phyloP scores from a whole-genome alignment of 1,284 basidiomycete species.

The Pholiota adiposa region DNA sequence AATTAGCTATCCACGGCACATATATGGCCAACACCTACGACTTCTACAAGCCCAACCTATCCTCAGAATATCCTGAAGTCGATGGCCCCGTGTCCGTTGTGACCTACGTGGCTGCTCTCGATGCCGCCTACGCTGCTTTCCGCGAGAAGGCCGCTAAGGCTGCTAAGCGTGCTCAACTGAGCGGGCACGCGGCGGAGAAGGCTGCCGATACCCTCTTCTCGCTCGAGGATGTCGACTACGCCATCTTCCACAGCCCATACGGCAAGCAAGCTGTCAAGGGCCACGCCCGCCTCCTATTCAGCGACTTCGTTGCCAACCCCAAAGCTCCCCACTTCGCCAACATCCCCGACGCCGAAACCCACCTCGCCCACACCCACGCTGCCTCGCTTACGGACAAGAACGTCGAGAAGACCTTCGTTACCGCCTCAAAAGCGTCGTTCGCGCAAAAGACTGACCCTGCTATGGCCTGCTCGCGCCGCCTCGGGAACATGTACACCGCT shows the following conservation, averaged over 20 bases:
- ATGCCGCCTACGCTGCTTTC: constrained; percentile 89
- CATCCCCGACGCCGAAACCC: constrained; percentile 69
- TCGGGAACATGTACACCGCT: constrained; percentile 99
- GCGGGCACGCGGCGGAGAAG: constrained; percentile 41
- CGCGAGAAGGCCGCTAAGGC: constrained; percentile 80
- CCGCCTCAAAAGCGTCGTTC: constrained; percentile 74
- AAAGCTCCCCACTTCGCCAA: constrained; percentile 74
- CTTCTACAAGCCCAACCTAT: constrained; percentile 96
- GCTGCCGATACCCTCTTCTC: constrained; percentile 57
- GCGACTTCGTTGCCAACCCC: constrained; percentile 90
- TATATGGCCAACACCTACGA: constrained; percentile 99
- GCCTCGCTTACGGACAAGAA: constrained; percentile 90
- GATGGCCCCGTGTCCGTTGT: constrained; percentile 97
- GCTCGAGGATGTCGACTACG: constrained; percentile 85
- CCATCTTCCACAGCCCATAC: constrained; percentile 94
- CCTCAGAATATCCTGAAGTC: constrained; percentile 95
- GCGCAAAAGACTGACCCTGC: constrained; percentile 73
- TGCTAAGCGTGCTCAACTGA: constrained; percentile 53
- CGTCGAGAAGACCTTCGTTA: constrained; percentile 93
- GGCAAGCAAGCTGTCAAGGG: constrained; percentile 99
- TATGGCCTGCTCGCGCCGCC: constrained; percentile 84
- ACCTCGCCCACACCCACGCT: constrained; percentile 70
- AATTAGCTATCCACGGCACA: constrained; percentile 91
- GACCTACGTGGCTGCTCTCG: constrained; percentile 94
- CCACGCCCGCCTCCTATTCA: constrained; percentile 90